A percentile compares a stretch with the other conserved stretches of the same genome.
Conservation (phyloP, 345 rosid species). For the Capsella bursapastoris region DNA sequence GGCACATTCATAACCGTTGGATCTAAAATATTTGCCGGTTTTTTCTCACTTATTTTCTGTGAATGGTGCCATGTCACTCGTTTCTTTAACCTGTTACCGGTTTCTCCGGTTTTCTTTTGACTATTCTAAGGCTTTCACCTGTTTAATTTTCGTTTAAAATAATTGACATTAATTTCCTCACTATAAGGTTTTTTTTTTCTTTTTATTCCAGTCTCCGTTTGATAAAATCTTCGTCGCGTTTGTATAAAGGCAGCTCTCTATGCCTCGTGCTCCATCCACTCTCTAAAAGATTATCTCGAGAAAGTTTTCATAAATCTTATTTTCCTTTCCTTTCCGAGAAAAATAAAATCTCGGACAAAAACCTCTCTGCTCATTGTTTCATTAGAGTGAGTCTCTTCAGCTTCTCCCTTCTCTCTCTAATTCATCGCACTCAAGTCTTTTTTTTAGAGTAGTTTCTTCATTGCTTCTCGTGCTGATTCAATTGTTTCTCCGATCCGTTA, state of each 20-base stretch:
- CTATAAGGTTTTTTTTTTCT: background rate
- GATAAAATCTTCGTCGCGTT: constrained; percentile 9
- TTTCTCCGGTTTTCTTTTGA: constrained; percentile 22
- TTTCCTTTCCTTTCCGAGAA: background rate
- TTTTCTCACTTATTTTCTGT: constrained; percentile 15
- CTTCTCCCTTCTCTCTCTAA: background rate
- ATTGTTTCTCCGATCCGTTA: constrained; percentile 44
- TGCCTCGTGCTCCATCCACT: constrained; percentile 46
- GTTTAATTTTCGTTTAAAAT: background rate
- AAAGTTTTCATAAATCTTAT: background rate
- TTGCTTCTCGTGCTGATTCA: constrained; percentile 33
- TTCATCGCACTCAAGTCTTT: background rate
- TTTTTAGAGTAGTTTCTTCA: background rate
- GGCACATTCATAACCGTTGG: constrained; percentile 29
- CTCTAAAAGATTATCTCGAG: constrained; percentile 31
- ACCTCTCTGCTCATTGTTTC: background rate
- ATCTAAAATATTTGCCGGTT: constrained; percentile 23
- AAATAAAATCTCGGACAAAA: background rate
- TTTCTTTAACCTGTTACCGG: constrained; percentile 27
- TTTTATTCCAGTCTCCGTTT: background rate
- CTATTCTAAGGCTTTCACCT: constrained; percentile 25
- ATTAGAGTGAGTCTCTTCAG: constrained; percentile 42
- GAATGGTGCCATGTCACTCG: constrained; percentile 29
- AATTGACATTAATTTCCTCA: background rate
- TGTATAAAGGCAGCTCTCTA: constrained; percentile 40